Conservation (phyloP, 805 yeast species). For the Kazachstania viticola region DNA sequence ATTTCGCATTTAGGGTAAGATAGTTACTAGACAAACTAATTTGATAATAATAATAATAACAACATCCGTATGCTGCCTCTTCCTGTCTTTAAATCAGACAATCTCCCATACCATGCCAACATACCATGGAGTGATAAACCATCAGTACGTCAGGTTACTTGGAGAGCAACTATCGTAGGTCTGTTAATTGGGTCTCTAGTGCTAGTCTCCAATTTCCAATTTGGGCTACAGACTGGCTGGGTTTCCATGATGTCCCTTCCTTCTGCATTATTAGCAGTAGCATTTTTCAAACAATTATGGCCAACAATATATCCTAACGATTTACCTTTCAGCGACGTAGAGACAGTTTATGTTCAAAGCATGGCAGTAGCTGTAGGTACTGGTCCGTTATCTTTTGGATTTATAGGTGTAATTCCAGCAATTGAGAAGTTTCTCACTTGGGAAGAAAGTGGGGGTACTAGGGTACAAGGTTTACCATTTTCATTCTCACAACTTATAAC, state of each 20-base stretch:
- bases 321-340: conserved; percentile 70
- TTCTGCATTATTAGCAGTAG: conserved; percentile 77
- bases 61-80: no score
- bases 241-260: conserved; percentile 98
- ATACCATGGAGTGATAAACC: conserved; percentile 38
- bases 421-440: conserved; percentile 74
- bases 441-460: conserved; percentile 59
- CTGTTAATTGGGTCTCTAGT: conserved; percentile 78
- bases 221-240: conserved; percentile 97
- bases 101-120: no score
- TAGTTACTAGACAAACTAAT: no score
- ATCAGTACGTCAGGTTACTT: conserved; percentile 51
- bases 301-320: conserved; percentile 21
- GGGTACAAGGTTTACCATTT: conserved; percentile 26
- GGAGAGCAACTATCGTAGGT: conserved; percentile 67
- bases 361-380: conserved; percentile 96
- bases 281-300: conserved; percentile 55
- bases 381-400: conserved; percentile 90
- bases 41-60: no score
- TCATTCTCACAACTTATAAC: conserved; percentile 44
- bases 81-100: no score
- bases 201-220: conserved; percentile 82
- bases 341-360: conserved; percentile 84
- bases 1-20: no score
- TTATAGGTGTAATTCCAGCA: conserved; percentile 93